These are phyloP conservation scores for Magnusiomyces fungicola DNA, from an alignment of 1,139 yeast species.

Conservation along the genomic window DNA sequence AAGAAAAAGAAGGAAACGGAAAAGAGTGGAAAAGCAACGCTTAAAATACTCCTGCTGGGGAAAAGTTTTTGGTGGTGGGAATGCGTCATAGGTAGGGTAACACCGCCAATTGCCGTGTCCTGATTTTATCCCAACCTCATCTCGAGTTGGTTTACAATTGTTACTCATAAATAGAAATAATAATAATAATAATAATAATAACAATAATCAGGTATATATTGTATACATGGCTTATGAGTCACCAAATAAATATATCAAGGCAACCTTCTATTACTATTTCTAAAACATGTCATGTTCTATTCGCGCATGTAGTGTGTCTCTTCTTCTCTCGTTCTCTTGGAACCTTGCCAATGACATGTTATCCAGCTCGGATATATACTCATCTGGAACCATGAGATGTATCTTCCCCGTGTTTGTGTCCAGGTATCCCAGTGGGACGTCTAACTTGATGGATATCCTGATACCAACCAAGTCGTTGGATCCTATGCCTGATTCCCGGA, in stretches of 20 bases:
- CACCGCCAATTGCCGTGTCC: no score
- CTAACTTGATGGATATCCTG: slow-evolving; percentile 61
- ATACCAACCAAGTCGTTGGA: slow-evolving; percentile 72
- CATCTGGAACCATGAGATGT: slow-evolving; percentile 27
- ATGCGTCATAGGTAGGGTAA: background rate
- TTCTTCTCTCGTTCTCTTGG: slow-evolving; percentile 10
- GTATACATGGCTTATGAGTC: no score
- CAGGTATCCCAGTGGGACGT: slow-evolving; percentile 62
- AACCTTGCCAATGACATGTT: slow-evolving; percentile 10
- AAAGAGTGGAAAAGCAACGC: background rate
- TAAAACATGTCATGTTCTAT: background rate
- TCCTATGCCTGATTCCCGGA: slow-evolving; percentile 82
- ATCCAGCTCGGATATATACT: slow-evolving; percentile 25
- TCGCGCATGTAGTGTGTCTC: slow-evolving; percentile 2
- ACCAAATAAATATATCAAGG: no score
- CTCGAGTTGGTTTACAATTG: no score
- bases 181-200: no score
- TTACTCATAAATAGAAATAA: no score
- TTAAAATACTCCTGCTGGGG: no score
- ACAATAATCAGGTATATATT: no score
- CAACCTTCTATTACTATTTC: background rate
- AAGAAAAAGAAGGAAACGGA: background rate
- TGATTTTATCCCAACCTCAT: no score
- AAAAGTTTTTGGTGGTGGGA: no score
- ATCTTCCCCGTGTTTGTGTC: slow-evolving; percentile 29